phyloP scores from a whole-genome alignment of 1,284 basidiomycete species.

The Cronartium quercuum region DNA sequence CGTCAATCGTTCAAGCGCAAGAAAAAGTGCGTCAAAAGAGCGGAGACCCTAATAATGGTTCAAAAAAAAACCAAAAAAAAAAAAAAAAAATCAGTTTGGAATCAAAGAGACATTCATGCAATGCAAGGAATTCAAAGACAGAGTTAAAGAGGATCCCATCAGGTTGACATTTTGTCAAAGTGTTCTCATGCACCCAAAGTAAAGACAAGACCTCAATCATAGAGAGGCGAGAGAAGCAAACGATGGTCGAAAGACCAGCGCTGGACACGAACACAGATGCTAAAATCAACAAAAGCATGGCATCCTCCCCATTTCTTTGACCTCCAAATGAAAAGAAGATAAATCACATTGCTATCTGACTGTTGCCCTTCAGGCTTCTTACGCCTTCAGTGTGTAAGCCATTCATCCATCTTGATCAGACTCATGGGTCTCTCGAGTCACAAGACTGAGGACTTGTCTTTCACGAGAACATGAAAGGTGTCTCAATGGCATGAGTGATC shows the following conservation, averaged over 20 bases:
- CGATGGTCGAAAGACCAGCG: too few relatives aligned
- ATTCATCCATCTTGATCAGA: constrained; percentile 1
- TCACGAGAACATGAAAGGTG: neutral
- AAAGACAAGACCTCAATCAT: neutral
- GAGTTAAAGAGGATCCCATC: neutral
- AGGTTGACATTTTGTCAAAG: neutral
- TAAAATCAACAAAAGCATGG: neutral
- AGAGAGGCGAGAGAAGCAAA: too few relatives aligned
- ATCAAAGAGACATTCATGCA: neutral
- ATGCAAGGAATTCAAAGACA: neutral
- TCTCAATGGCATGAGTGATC: neutral
- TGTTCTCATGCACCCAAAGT: neutral
- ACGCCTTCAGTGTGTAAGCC: neutral
- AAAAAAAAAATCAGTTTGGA: neutral
- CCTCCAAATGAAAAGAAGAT: too few relatives aligned
- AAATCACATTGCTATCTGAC: too few relatives aligned
- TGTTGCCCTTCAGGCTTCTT: too few relatives aligned
- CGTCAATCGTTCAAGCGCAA: too few relatives aligned
- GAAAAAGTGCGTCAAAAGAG: too few relatives aligned
- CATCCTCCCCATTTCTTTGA: neutral
- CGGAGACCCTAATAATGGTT: neutral
- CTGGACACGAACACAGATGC: too few relatives aligned
- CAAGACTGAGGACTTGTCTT: neutral
- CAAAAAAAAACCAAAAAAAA: neutral
- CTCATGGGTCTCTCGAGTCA: neutral